phyloP scores from a whole-genome alignment of 2,329 filamentous ascomycete genomes.

The Fusarium scirpi region DNA sequence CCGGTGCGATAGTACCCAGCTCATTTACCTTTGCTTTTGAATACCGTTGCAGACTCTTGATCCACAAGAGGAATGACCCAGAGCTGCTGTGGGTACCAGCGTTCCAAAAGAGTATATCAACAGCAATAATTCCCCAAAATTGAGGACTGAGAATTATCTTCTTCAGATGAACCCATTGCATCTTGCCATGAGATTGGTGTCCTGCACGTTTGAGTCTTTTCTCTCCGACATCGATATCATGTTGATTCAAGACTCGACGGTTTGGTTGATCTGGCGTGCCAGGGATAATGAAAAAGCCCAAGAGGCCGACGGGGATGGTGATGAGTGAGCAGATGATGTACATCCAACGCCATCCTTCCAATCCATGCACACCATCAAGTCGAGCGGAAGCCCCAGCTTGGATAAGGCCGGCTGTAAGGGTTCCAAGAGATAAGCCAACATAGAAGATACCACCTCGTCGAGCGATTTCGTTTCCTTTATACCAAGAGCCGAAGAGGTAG shows the following conservation, averaged over 20 bases:
- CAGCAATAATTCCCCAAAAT: constrained; percentile 63
- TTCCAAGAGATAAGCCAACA: constrained; percentile 63
- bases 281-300: constrained; percentile 64
- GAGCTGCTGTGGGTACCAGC: constrained; percentile 58
- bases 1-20: constrained; percentile 64
- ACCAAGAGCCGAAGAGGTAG: constrained; percentile 59
- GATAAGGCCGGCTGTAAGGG: constrained; percentile 64
- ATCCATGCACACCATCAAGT: constrained; percentile 58
- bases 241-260: constrained; percentile 57
- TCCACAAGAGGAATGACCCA: constrained; percentile 67
- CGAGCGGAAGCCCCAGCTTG: constrained; percentile 56
- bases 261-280: constrained; percentile 62
- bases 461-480: constrained; percentile 60
- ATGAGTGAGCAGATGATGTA: constrained; percentile 67
- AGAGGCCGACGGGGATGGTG: constrained; percentile 65
- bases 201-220: constrained; percentile 59
- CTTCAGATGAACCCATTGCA: constrained; percentile 49
- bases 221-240: constrained; percentile 61
- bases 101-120: constrained; percentile 70
- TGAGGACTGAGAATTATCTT: constrained; percentile 56
- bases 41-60: constrained; percentile 66
- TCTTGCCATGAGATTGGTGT: constrained; percentile 54
- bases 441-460: constrained; percentile 65
- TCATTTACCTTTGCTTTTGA: constrained; percentile 61
- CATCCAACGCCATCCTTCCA: constrained; percentile 68